phyloP scores from a whole-genome alignment of 306 rosid genomes.

The Malus sylvestris region DNA sequence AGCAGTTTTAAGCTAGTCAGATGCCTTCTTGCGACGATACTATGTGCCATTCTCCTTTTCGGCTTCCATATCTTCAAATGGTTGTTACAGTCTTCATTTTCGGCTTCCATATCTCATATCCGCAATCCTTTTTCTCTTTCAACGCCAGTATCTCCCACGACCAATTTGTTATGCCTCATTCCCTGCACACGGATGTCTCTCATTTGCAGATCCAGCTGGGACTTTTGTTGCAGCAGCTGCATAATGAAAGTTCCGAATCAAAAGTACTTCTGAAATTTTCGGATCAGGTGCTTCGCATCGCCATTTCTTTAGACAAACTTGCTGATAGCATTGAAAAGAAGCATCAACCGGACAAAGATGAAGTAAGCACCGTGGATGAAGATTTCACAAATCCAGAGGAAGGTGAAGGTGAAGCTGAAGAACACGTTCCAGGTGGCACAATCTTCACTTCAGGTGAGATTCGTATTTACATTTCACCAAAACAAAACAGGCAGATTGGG shows the following conservation, averaged over 20 bases:
- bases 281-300: conserved; percentile 7
- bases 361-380: not conserved
- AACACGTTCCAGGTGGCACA: not conserved
- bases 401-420: conserved; percentile 5
- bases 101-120: not conserved
- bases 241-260: conserved; percentile 4
- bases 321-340: not conserved
- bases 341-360: not conserved
- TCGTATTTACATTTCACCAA: conserved; percentile 15
- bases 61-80: not conserved
- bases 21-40: conserved; percentile 7
- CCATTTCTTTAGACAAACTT: conserved; percentile 17
- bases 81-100: not conserved
- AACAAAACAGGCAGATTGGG: conserved; percentile 13
- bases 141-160: not conserved
- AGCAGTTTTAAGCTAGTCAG: not conserved
- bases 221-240: conserved; percentile 9
- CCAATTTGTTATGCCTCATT: not conserved
- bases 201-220: conserved; percentile 12
- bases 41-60: not conserved
- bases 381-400: conserved; percentile 12
- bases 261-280: not conserved
- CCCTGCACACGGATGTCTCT: not conserved
- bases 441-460: conserved; percentile 18
- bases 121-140: not conserved